A percentile compares a stretch with the other conserved stretches of the same genome.
phyloP scores from a whole-genome alignment of 1,284 basidiomycete species.

The Moesziomyces parantarcticus region DNA sequence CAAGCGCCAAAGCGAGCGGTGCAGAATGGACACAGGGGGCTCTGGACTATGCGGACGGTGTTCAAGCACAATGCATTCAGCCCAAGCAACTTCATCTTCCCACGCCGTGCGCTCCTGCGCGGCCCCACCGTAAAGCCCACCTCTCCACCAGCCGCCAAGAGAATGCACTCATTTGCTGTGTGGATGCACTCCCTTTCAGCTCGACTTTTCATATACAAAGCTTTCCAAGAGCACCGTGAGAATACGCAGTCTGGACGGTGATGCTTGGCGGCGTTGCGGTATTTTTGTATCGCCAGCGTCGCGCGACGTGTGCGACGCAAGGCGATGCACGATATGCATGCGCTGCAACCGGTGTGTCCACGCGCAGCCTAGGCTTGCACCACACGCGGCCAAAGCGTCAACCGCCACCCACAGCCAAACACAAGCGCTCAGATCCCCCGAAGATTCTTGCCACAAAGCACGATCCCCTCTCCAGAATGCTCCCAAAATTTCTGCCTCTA shows the following conservation, averaged over 20 bases:
- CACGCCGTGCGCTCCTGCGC: background rate
- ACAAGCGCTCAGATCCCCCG: no score
- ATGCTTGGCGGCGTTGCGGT: background rate
- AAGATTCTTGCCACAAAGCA: no score
- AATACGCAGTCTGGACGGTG: no score
- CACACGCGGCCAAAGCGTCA: background rate
- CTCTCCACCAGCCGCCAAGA: background rate
- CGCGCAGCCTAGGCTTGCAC: background rate
- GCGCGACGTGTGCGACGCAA: constrained; percentile 9
- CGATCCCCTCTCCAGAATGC: no score
- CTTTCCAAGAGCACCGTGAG: no score
- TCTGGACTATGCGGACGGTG: background rate
- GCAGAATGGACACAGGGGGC: background rate
- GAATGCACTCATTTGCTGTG: background rate
- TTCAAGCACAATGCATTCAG: background rate
- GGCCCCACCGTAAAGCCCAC: background rate
- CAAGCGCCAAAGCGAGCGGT: no score
- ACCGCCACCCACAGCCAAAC: background rate
- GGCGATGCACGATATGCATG: constrained; percentile 8
- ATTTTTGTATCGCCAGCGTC: background rate
- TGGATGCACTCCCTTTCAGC: no score
- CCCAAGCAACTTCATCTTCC: background rate
- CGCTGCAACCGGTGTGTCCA: background rate
- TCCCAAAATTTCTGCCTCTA: background rate
- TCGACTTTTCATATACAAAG: no score